Base-by-base conservation (phyloP, 2,329 filamentous ascomycete genomes). In the Paraphoma sp. region DNA sequence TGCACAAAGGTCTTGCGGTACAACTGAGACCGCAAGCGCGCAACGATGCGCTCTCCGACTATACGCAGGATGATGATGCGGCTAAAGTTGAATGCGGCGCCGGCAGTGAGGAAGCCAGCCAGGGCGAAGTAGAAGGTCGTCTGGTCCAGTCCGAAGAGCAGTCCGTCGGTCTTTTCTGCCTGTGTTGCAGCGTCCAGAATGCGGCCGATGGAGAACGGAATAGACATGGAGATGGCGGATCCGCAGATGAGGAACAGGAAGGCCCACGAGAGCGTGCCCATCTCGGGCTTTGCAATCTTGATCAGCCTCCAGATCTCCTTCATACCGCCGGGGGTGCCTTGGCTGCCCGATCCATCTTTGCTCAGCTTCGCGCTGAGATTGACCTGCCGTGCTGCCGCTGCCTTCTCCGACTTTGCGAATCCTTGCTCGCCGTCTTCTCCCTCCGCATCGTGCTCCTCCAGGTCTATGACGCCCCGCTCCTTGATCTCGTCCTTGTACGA, bases 191-290 rank as follows among this genome's bases (percentile, higher is more conserved):
- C 86, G 78, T 99, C 95, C 75, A 99, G 82, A 60, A 99, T 96
- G 73, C 93, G 94, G 54, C 95, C 95, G 63, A 99, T 96, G 0
- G 93, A 96, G 74, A 97, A 97, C 1, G 95, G 95, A 57, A 99
- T 91, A 2, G 92, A 93, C 90, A 99, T 96, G 54, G 93, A 96
- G 65, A 99, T 93, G 49, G 88, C 86, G 4, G 94, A 98, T 14
- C 94, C 97, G 60, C 97, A 84, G 56, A 99, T 83, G 48, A 99
- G 83, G 72, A 97, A 90, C 53, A 90, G 75, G 74, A 98, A 94
- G 3, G 96, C 96, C 62, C 90, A 69, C n/a, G 82, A 84, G 14
- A 99, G 86, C 77, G 91, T 90, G 72, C 84, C 89, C 30, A 90
- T 80, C 79, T 99, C 95, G 2, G 94, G 94, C 53, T 86, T 84